A percentile compares a stretch with the other conserved stretches of the same genome.
Evolutionary conservation across 306 rosid species (phyloP).

Genomic region (Oxytropis ochrocephala): DNA sequence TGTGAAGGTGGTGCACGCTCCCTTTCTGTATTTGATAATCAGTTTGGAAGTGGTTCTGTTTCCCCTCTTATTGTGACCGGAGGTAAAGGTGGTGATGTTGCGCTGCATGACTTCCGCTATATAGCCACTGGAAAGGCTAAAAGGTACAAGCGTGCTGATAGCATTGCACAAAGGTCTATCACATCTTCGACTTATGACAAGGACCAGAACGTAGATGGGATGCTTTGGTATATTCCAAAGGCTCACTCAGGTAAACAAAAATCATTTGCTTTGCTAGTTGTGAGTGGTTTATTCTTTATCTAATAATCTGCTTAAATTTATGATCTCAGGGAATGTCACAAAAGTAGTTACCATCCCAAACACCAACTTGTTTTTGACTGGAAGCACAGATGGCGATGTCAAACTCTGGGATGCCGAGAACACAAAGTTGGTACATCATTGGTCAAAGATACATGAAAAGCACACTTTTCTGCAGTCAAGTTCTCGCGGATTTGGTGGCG

Average conservation of each 20-base stretch:
- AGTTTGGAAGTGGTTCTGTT: constrained; percentile 83
- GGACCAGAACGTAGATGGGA: constrained; percentile 78
- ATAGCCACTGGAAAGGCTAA: constrained; percentile 89
- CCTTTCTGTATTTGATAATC: constrained; percentile 78
- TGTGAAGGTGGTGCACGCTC: constrained; percentile 85
- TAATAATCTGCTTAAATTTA: constrained; percentile 20
- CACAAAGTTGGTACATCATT: constrained; percentile 69
- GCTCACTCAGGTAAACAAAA: constrained; percentile 78
- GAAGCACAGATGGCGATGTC: constrained; percentile 94
- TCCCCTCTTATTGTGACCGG: constrained; percentile 94
- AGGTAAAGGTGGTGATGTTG: constrained; percentile 84
- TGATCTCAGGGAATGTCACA: constrained; percentile 65
- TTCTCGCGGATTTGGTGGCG: constrained; percentile 75
- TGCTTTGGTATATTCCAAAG: constrained; percentile 97
- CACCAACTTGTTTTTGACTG: constrained; percentile 88
- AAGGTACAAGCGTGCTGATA: constrained; percentile 47
- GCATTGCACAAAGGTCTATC: constrained; percentile 34
- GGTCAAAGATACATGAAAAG: constrained; percentile 87
- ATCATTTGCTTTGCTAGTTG: neutral
- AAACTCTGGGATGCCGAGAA: constrained; percentile 88
- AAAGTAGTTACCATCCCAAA: constrained; percentile 79
- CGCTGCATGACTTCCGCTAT: constrained; percentile 85
- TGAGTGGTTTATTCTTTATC: constrained; percentile 18
- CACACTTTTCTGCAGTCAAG: constrained; percentile 82
- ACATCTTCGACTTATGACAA: constrained; percentile 44